phyloP scores from a whole-genome alignment of 768 basidiomycete genomes.

The Mycena belliarum region DNA sequence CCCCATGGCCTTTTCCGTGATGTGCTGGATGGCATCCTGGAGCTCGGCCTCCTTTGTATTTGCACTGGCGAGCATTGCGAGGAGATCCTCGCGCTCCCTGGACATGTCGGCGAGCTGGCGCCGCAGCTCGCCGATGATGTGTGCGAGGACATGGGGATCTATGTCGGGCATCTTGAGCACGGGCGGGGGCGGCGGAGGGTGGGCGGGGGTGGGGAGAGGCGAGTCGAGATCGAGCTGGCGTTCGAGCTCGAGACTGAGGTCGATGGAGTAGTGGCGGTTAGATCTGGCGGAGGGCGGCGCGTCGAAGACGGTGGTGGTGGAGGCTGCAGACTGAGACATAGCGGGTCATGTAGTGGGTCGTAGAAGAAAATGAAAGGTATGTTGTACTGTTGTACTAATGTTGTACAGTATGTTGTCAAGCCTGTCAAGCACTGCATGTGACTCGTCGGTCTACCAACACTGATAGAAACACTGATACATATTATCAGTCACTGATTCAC shows the following conservation, averaged over 20 bases:
- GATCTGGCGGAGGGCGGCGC: slow-evolving; percentile 1
- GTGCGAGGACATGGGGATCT: slow-evolving; percentile 74
- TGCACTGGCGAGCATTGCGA: slow-evolving; percentile 49
- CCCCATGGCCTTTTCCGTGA: slow-evolving; percentile 64
- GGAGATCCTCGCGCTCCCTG: slow-evolving; percentile 71
- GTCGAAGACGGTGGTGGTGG: neutral
- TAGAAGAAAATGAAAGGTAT: neutral
- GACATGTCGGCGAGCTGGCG: slow-evolving; percentile 63
- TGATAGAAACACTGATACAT: too few species aligned
- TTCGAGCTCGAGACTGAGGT: slow-evolving; percentile 79
- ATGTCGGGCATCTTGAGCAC: slow-evolving; percentile 38
- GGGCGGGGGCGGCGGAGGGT: slow-evolving; percentile 14
- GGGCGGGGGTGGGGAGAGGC: slow-evolving; percentile 48
- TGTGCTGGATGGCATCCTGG: slow-evolving; percentile 61
- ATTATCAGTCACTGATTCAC: too few species aligned
- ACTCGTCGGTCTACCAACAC: too few species aligned
- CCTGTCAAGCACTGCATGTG: neutral
- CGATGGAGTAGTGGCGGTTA: slow-evolving; percentile 60
- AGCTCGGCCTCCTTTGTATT: slow-evolving; percentile 59
- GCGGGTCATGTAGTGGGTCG: slow-evolving; percentile 4
- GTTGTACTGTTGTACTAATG: too few species aligned
- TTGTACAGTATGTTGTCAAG: too few species aligned
- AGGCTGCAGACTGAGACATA: slow-evolving; percentile 6
- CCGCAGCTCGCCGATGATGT: slow-evolving; percentile 74
- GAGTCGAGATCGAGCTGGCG: slow-evolving; percentile 71